Percentiles rank a stretch among this genome's conserved stretches.
Evolutionary conservation across 148 eudicot species (phyloP).

Genomic region (Euryodendron excelsum): DNA sequence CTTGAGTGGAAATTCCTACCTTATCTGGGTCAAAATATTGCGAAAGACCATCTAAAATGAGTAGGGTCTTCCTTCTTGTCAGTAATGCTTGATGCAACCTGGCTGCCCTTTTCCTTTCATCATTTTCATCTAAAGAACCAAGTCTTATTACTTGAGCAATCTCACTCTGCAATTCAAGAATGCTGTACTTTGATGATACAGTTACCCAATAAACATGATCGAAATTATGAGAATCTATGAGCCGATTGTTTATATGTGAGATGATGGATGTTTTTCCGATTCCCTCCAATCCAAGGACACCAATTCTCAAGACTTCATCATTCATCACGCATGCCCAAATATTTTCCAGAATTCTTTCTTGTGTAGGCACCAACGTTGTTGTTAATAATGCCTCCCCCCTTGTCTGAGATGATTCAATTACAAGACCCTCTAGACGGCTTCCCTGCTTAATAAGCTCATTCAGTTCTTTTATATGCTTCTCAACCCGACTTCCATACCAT

Average conservation of each 20-base stretch:
- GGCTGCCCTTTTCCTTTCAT: not conserved
- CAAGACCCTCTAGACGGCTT: not conserved
- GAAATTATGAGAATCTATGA: not conserved
- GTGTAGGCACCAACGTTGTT: not conserved
- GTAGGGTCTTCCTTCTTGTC: conserved; percentile 15
- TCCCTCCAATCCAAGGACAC: conserved; percentile 24
- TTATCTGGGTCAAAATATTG: conserved; percentile 2
- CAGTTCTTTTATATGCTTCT: conserved; percentile 9
- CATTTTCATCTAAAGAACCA: not conserved
- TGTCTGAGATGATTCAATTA: not conserved
- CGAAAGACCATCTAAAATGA: conserved; percentile 27
- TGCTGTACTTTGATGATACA: not conserved
- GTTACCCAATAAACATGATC: not conserved
- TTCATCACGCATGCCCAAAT: not conserved
- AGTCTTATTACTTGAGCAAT: not conserved
- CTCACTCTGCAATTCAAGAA: not conserved
- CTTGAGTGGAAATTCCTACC: conserved; percentile 23
- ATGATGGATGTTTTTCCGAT: conserved; percentile 30
- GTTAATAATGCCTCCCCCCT: not conserved
- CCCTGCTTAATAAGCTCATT: conserved; percentile 15
- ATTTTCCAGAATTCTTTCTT: not conserved
- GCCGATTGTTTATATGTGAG: conserved; percentile 14
- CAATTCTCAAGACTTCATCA: conserved; percentile 1
- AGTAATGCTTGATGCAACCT: not conserved
- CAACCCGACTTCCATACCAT: conserved; percentile 21